Base-by-base conservation (phyloP, 108 stramenopile species). In the Stephanodiscus minutulus region DNA sequence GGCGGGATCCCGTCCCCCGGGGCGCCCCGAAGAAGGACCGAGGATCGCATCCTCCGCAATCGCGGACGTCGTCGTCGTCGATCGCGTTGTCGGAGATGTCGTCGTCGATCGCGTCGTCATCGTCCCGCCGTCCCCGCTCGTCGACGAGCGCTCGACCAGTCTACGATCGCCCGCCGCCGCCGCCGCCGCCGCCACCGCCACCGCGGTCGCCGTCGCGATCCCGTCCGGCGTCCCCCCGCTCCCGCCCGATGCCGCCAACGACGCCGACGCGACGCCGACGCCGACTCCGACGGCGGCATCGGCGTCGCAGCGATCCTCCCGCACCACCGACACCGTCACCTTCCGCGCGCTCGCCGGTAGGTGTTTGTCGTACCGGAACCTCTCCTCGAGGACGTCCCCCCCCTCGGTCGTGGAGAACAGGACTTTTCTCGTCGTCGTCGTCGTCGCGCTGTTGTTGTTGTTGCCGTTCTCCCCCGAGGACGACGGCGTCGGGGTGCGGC, bases 281-380 rank as follows among this genome's bases (percentile, higher is more conserved):
- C 52, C 22, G 3, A 33, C 13, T 8, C 10, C 20, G 11, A 25
- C 31, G 20, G 6, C 47, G 21, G 0, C 18, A 27, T 50, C 44
- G 46, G 12, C 17, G 22, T 64, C 28, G 24, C 44, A 5, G 8
- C 11, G n/a, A n/a, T n/a, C n/a, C n/a, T n/a, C 44, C 46, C 17
- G 5, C 8, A n/a, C n/a, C 1, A 31, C n/a, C 44, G 13, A 36
- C 41, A 9, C 50, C 48, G 24, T 64, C 28, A 18, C 62, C 29
- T 73, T 73, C 9, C 72, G 35, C 10, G 63, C 72, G 52, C 54
- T 64, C 21, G 70, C 70, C 24, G 72, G 72, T 18, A 73, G 13
- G 13, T 33, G 41, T 54, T 64, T 73, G 46, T 73, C 72, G 25
- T 73, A 64, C 8, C 55, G 53, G 20, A 73, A 73, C 8, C 31